Base-by-base conservation (phyloP, 2,329 filamentous ascomycete genomes). In the Alternaria novae-zelandiae region DNA sequence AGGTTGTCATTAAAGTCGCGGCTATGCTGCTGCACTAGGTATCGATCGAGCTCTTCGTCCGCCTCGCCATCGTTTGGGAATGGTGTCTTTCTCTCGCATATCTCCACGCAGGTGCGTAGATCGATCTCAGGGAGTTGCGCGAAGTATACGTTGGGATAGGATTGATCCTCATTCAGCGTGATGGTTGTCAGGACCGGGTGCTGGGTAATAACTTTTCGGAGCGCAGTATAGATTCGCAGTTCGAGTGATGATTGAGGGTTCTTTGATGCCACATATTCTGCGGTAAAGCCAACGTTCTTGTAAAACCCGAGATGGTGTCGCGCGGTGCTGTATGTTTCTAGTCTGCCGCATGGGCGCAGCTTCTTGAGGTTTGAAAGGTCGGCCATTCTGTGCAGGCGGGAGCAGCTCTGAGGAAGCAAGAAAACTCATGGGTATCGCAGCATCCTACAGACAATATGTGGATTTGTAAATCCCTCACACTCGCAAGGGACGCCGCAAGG, bases 181-280 rank as follows among this genome's bases (percentile, higher is more conserved):
- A 85, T 79, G 13, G 81, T 80, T 28, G 80, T 82, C 13, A 86
- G 78, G 25, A 78, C 77, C 5, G 82, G 76, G 67, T 85, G 82
- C 50, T 80, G 69, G 5, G 66, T 68, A 43, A 85, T 79, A 28
- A 83, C 73, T 26, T 70, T 47, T 26, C 63, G 65, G 21, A 76
- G 61, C 43, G 83, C 81, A n/a, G 64, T 66, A 62, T 78, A 83
- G 11, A 84, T 62, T 43, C 78, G 54, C 74, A 46, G 76, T 68
- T 57, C 76, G 67, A 13, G 78, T 21, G 12, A 59, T 15, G 10
- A 11, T 23, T 26, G 25, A 15, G 23, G 20, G 43, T 13, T n/a
- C 28, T 15, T 23, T 26, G 45, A 25, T 13, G 30, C 41, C 13
- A 13, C 54, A 62, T 76, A 75, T 23, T 72, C 77, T 51, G 79